Base-by-base conservation (phyloP, 2,329 filamentous ascomycete species). In the Colletotrichum sp. region DNA sequence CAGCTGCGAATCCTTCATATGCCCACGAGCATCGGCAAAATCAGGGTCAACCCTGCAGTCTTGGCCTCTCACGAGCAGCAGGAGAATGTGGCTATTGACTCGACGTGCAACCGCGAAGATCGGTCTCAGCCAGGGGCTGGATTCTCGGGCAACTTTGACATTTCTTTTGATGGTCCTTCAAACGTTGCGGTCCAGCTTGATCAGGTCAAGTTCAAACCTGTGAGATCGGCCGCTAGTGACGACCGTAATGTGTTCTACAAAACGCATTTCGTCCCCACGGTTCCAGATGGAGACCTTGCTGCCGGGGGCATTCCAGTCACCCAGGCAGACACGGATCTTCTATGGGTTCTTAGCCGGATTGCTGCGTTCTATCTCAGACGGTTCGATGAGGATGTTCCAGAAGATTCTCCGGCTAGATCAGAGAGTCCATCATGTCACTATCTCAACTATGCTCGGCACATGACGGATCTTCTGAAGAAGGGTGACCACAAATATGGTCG, bases 1-100 rank as follows among this genome's bases (percentile, higher is more conserved):
- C 76, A 78, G 9, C 77, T 86, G 7, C 82, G 81, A 78, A 72
- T 80, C 1, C 72, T 83, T 6, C 80, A 83, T 55, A 74, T 86
- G 3, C 83, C 83, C 3, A 81, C 78, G 0, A 68, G 55, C 6
- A 81, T 85, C 19, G 60, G 74, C n/a, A 60, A 60, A 9, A 71
- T 81, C 11, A 59, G 68, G 13, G 8, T 72, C 39, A 66, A 67
- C 13, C 72, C 72, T 2, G 60, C 68, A 2, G 13, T 64, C 7
- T 65, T 48, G 2, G 30, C 28, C 39, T n/a, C 13, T 48, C 44
- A 60, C 36, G 6, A 48, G 44, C n/a, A 13, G 12, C 44, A 48
- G n/a, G 44, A 48, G 44, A 22, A 48, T 48, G 64, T 32, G 3
- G 30, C 67, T 2, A 57, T 59, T 48, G 59, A 64, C 22, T 59